Conservation (phyloP, 2,329 filamentous ascomycete genomes). For the Colletotrichum sp. region DNA sequence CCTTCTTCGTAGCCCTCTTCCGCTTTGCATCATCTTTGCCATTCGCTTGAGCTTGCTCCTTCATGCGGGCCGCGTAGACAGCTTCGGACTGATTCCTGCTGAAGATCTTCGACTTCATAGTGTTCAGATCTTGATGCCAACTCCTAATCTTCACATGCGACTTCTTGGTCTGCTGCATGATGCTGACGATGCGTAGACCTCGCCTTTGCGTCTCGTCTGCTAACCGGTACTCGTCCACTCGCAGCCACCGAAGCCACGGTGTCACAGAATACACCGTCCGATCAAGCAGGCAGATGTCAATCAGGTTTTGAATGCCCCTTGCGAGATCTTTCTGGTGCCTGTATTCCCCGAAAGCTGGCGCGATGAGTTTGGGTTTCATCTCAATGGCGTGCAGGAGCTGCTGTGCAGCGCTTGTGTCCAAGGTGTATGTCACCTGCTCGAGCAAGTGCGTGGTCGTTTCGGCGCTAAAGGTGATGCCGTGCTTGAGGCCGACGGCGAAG, state of each 20-base stretch:
- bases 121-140: background rate
- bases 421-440: slow-evolving; percentile 41
- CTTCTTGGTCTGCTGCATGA: background rate
- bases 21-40: background rate
- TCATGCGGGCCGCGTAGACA: background rate
- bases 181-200: background rate
- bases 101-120: background rate
- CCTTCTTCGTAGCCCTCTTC: background rate
- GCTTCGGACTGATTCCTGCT: background rate
- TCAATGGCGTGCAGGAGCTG: background rate
- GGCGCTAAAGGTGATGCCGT: slow-evolving; percentile 35
- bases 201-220: background rate
- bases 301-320: background rate
- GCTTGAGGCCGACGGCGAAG: slow-evolving; percentile 43
- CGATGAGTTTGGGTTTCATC: background rate
- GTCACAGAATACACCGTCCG: background rate
- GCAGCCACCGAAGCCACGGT: background rate
- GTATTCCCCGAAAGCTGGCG: background rate
- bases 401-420: background rate
- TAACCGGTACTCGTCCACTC: background rate
- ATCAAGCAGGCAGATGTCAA: slow-evolving; percentile 1
- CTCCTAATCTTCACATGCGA: background rate
- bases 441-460: slow-evolving; percentile 42
- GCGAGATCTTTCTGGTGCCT: background rate
- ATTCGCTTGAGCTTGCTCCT: background rate